Evolutionary conservation across 257 asterid species (phyloP), one percentile per base, ranked within the genome.

Genomic region (Solanum rostratum): DNA sequence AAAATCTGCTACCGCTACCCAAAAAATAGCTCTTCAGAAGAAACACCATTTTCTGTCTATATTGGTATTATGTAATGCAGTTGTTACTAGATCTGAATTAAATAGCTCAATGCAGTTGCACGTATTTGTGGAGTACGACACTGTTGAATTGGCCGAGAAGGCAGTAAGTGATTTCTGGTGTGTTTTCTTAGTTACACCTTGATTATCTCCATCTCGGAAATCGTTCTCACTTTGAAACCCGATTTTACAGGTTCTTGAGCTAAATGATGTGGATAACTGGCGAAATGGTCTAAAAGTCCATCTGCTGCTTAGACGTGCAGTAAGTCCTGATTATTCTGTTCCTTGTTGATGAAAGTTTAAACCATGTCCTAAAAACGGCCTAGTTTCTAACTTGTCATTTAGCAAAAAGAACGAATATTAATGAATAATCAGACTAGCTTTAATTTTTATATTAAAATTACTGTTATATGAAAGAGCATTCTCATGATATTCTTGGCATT

Each of bases 91-190:
- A 65, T 24, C 80, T 79, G 87, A 85, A 85, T 79, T 50, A 30
- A 24, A 83, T 80, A 22, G 66, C 82, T 83, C 65, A 69, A 16
- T 92, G 93, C 88, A 95, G 99, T 90, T 93, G 91, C 98, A 95
- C 37, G 95, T 97, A 79, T 95, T 91, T 89, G 97, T 94, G 89
- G 99, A 95, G 90, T 95, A 95, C 79, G 98, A 95, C 84, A 88
- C 98, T 63, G 87, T 85, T 83, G 97, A 95, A 84, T 86, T 87
- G 46, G 97, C 99, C 49, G 99, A 94, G 89, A 95, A 89, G 87
- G 99, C 98, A 88, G 99, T 95, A 89, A 55, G 89, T 33, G n/a
- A 65, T 81, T 49, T 10, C 16, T 82, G 12, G 1, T 5, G 20
- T 10, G 41, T 66, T 24, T 13, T 46, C 80, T 80, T 49, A 22